Evolutionary conservation across 2,329 filamentous ascomycete genomes (phyloP).

Genomic region (Lachnellula cervina): DNA sequence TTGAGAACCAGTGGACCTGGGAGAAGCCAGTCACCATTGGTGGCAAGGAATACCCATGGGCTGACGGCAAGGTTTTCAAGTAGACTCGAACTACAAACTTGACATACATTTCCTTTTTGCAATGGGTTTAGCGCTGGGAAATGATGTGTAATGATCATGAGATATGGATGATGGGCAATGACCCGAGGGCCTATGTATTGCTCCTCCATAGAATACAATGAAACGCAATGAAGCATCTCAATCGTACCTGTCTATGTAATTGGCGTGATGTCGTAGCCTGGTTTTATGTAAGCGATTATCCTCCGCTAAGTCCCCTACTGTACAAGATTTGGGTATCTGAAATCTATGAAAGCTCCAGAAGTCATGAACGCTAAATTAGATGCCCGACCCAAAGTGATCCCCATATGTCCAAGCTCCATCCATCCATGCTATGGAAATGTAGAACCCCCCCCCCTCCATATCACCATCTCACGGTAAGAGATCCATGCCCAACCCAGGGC

Average conservation of each 20-base stretch:
- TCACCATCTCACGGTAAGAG: neutral
- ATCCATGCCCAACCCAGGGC: neutral
- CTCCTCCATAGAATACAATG: constrained; percentile 3
- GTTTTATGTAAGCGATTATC: neutral
- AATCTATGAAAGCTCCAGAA: neutral
- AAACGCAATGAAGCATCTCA: constrained; percentile 3
- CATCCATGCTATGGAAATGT: no score
- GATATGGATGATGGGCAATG: constrained; percentile 5
- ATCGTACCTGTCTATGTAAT: neutral
- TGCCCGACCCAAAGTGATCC: neutral
- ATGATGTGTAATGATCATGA: constrained; percentile 19
- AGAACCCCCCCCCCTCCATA: neutral
- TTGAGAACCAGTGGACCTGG: constrained; percentile 88
- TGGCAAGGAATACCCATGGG: constrained; percentile 85
- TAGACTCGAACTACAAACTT: constrained; percentile 47
- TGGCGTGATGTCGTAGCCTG: neutral
- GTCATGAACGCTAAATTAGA: neutral
- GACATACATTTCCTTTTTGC: constrained; percentile 7
- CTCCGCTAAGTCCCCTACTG: neutral
- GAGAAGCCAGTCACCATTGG: constrained; percentile 75
- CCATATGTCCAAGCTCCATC: no score
- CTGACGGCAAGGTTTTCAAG: constrained; percentile 98
- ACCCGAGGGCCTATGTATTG: constrained; percentile 10
- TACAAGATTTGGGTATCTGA: constrained; percentile 5
- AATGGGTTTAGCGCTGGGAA: constrained; percentile 19